Percentiles rank a stretch among this genome's conserved stretches.
Conservation (phyloP, 805 yeast genomes). For the Candida oleophila region DNA sequence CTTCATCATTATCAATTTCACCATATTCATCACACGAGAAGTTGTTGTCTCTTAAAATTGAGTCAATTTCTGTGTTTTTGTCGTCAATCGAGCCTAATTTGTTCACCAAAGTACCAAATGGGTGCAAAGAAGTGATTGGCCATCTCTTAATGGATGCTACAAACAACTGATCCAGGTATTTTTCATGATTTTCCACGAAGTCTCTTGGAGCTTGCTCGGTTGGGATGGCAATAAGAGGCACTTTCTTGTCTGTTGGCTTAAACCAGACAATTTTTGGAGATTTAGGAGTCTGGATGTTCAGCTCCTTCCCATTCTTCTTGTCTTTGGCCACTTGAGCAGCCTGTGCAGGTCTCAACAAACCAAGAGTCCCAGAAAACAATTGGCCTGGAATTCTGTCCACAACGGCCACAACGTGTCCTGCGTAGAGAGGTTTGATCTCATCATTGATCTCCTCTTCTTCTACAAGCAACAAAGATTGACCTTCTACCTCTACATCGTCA, state of each 20-base stretch:
- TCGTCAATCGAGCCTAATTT: conserved; percentile 82
- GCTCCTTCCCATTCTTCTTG: conserved; percentile 45
- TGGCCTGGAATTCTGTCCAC: conserved; percentile 98
- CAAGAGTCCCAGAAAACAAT: conserved; percentile 90
- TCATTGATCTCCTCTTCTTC: conserved; percentile 96
- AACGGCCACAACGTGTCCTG: conserved; percentile 98
- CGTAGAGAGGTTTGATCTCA: conserved; percentile 88
- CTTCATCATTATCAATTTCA: conserved; percentile 12
- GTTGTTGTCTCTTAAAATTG: conserved; percentile 85
- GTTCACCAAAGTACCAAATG: conserved; percentile 90
- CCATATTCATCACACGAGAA: conserved; percentile 74
- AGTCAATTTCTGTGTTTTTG: conserved; percentile 75
- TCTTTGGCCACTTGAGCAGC: conserved; percentile 80
- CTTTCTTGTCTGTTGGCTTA: conserved; percentile 97
- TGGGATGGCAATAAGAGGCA: conserved; percentile 96
- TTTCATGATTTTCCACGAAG: conserved; percentile 88
- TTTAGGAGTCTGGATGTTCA: conserved; percentile 42
- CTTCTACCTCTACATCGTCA: conserved; percentile 98
- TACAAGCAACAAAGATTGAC: conserved; percentile 84
- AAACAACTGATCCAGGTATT: conserved; percentile 76
- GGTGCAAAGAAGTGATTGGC: conserved; percentile 98
- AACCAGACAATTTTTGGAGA: conserved; percentile 98
- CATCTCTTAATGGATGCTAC: conserved; percentile 96
- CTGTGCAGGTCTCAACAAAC: conserved; percentile 91
- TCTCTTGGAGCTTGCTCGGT: conserved; percentile 97